Conservation (phyloP, 306 rosid genomes). For the Alnus glutinosa region DNA sequence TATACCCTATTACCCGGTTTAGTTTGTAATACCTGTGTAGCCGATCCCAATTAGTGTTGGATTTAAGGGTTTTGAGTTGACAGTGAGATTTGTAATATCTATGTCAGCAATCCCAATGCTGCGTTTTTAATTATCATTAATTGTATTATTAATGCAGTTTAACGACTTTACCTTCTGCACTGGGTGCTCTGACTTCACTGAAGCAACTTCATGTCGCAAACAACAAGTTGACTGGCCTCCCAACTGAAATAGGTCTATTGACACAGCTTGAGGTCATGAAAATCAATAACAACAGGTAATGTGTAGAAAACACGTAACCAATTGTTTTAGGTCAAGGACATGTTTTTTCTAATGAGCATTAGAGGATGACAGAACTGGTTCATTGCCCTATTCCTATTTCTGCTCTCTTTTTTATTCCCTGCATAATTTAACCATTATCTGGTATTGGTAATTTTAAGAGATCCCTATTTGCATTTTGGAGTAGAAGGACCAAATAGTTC, state of each 20-base stretch:
- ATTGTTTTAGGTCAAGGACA: constrained; percentile 2
- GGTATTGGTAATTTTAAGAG: constrained; percentile 15
- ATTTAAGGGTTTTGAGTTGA: not conserved
- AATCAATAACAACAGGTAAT: constrained; percentile 76
- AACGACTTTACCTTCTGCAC: constrained; percentile 58
- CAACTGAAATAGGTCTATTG: constrained; percentile 63
- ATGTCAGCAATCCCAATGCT: not conserved
- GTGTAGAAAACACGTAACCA: constrained; percentile 1
- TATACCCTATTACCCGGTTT: not conserved
- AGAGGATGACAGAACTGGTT: constrained; percentile 5
- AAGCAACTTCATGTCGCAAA: constrained; percentile 65
- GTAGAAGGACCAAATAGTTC: not conserved
- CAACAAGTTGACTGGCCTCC: constrained; percentile 70
- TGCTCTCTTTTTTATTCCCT: not conserved
- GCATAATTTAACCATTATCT: constrained; percentile 2
- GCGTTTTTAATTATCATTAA: constrained; percentile 18
- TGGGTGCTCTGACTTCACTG: constrained; percentile 66
- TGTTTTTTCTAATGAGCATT: constrained; percentile 8
- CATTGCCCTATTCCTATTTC: not conserved
- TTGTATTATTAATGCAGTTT: constrained; percentile 54
- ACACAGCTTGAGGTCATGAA: constrained; percentile 68
- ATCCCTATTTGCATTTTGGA: constrained; percentile 19
- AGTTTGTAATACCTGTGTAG: constrained; percentile 2
- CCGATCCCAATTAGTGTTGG: constrained; percentile 10
- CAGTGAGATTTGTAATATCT: not conserved